phyloP scores from a whole-genome alignment of 768 basidiomycete genomes.

The Neoboletus brunneissimus region DNA sequence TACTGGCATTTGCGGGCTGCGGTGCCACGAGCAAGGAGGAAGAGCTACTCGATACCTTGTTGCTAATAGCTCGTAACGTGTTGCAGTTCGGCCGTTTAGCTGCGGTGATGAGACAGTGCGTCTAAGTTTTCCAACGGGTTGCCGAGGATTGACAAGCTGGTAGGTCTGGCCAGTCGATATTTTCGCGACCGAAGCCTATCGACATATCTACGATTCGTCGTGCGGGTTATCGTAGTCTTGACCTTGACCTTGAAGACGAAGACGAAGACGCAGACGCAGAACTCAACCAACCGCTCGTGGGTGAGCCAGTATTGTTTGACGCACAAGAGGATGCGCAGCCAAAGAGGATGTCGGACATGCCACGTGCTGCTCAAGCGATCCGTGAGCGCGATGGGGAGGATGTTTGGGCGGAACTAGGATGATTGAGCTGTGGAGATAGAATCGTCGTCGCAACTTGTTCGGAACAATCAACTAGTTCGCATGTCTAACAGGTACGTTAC shows the following conservation, averaged over 20 bases:
- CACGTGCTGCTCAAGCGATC: constrained; percentile 52
- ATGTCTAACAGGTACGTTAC: background rate
- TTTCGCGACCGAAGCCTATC: constrained; percentile 81
- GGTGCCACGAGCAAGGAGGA: constrained; percentile 84
- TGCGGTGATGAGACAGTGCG: constrained; percentile 90
- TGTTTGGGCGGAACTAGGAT: constrained; percentile 68
- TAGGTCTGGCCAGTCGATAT: constrained; percentile 88
- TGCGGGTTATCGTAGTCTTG: constrained; percentile 58
- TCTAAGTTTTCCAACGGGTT: constrained; percentile 14
- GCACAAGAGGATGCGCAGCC: constrained; percentile 38
- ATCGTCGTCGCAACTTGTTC: background rate
- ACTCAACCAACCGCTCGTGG: constrained; percentile 55
- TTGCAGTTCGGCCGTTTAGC: constrained; percentile 92
- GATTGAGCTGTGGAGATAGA: constrained; percentile 10
- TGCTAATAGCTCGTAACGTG: constrained; percentile 89
- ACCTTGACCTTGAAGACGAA: constrained; percentile 69
- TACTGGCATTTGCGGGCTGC: constrained; percentile 87
- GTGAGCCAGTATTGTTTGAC: constrained; percentile 65
- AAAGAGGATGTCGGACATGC: constrained; percentile 50
- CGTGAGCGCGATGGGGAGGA: constrained; percentile 63
- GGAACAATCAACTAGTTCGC: background rate
- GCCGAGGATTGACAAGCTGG: constrained; percentile 6
- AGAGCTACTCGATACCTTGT: constrained; percentile 87
- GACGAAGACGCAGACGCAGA: constrained; percentile 53
- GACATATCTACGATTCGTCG: constrained; percentile 71